Conservation (phyloP, 768 basidiomycete genomes). For the Mycena epipterygia region DNA sequence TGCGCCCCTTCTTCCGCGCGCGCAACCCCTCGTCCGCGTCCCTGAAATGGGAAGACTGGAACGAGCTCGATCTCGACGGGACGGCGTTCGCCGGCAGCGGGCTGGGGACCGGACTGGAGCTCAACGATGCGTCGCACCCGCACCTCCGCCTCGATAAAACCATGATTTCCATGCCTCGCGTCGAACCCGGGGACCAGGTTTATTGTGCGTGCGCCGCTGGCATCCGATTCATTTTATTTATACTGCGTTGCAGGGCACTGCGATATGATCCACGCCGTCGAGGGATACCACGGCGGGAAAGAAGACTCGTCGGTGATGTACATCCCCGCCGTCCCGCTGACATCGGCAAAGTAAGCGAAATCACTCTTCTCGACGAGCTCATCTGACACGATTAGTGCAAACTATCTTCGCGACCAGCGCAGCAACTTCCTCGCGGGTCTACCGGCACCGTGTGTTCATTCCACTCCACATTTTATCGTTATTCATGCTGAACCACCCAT, state of each 20-base stretch:
- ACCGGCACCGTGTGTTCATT: slow-evolving; percentile 61
- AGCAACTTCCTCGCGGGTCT: slow-evolving; percentile 60
- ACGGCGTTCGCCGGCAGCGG: slow-evolving; percentile 68
- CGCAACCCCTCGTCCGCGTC: slow-evolving; percentile 38
- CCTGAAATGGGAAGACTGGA: slow-evolving; percentile 66
- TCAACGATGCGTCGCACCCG: slow-evolving; percentile 69
- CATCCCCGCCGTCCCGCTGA: slow-evolving; percentile 68
- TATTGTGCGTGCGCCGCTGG: slow-evolving; percentile 56
- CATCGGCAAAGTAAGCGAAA: slow-evolving; percentile 58
- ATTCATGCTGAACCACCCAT: background rate
- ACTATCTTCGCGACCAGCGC: slow-evolving; percentile 65
- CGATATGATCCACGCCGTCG: slow-evolving; percentile 70
- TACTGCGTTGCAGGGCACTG: slow-evolving; percentile 61
- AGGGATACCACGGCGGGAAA: slow-evolving; percentile 59
- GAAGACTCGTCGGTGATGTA: slow-evolving; percentile 70
- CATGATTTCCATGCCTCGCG: slow-evolving; percentile 71
- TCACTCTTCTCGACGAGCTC: background rate
- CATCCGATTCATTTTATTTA: background rate
- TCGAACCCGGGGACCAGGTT: slow-evolving; percentile 60
- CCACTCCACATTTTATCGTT: background rate
- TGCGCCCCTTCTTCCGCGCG: slow-evolving; percentile 76
- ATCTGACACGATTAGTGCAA: slow-evolving; percentile 48
- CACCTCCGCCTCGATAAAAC: slow-evolving; percentile 70
- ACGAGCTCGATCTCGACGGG: slow-evolving; percentile 61
- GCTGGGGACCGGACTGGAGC: slow-evolving; percentile 68